Evolutionary conservation across 768 basidiomycete species (phyloP).

Genomic region (Naganishia kalamii): DNA sequence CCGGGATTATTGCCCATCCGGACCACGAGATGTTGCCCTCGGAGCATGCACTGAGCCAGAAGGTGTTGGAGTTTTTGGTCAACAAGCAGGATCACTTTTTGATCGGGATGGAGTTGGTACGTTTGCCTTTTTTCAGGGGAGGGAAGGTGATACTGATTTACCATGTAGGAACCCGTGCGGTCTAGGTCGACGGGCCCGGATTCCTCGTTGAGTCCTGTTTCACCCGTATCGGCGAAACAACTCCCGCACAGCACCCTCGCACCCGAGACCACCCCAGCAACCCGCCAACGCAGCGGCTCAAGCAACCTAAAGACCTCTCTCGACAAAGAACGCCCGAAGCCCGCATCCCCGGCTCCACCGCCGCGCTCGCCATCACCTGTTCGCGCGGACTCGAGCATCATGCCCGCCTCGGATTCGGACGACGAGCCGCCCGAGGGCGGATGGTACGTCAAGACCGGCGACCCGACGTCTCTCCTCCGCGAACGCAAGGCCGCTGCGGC

Average conservation of each 20-base stretch:
- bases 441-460: slow-evolving; percentile 38
- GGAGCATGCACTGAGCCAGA: slow-evolving; percentile 80
- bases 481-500: background rate
- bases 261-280: background rate
- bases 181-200: slow-evolving; percentile 2
- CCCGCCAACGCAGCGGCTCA: background rate
- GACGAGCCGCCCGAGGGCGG: slow-evolving; percentile 43
- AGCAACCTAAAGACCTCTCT: background rate
- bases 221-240: background rate
- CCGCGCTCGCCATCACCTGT: slow-evolving; percentile 27
- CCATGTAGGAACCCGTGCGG: slow-evolving; percentile 9
- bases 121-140: background rate
- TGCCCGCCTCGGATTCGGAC: slow-evolving; percentile 46
- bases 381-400: slow-evolving; percentile 40
- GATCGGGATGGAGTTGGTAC: slow-evolving; percentile 52
- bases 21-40: slow-evolving; percentile 74
- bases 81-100: slow-evolving; percentile 95
- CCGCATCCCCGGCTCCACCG: background rate
- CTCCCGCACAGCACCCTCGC: background rate
- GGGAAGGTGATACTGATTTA: background rate
- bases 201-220: background rate
- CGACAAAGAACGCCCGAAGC: background rate
- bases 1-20: slow-evolving; percentile 85
- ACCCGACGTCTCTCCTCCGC: slow-evolving; percentile 15
- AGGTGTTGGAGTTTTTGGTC: slow-evolving; percentile 89